These are phyloP conservation scores for Boletus sp. DNA, from an alignment of 768 basidiomycete genomes.

Conservation along the genomic window DNA sequence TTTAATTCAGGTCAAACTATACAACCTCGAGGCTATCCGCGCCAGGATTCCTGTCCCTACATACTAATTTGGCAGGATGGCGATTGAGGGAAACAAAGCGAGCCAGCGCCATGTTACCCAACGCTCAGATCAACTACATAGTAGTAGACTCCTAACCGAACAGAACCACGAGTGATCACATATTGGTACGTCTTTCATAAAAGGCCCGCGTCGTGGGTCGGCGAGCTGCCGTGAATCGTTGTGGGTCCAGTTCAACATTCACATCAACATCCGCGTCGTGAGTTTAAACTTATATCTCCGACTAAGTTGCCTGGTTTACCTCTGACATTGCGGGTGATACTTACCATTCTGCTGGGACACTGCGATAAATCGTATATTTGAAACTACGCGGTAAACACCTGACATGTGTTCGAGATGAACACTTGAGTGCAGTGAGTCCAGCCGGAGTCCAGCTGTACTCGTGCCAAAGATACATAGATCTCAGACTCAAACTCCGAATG, in stretches of 20 bases:
- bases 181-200: no score
- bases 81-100: no score
- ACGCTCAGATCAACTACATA: no score
- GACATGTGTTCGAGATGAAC: neutral
- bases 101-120: no score
- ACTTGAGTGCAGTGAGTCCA: neutral
- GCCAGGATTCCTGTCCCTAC: no score
- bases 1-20: neutral
- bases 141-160: no score
- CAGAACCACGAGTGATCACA: no score
- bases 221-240: no score
- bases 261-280: no score
- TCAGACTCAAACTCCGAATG: neutral
- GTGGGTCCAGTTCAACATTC: no score
- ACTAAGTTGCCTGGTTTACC: neutral
- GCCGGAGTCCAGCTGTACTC: neutral
- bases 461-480: neutral
- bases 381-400: neutral
- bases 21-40: neutral
- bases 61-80: no score
- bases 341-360: neutral
- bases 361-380: neutral
- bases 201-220: no score
- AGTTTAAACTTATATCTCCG: neutral
- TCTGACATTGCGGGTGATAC: neutral